These are phyloP conservation scores for Mortierella sp. DNA, from an alignment of 371 early-diverging fungal species.

Conservation along the genomic window DNA sequence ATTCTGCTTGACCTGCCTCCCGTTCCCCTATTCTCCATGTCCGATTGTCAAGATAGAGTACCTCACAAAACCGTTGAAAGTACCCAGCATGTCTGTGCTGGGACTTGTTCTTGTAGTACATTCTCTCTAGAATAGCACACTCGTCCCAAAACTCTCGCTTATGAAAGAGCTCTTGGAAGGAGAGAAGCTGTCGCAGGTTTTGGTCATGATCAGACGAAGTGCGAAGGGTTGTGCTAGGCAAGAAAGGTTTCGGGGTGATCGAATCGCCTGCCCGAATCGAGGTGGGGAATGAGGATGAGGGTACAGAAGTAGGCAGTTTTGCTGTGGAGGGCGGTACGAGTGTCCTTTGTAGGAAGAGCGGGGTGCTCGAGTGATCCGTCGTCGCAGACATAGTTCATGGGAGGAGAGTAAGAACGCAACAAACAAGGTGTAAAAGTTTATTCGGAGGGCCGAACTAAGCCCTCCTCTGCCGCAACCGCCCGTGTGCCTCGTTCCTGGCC, in stretches of 20 bases:
- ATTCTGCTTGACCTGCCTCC: too few species aligned
- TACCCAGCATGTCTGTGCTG: constrained; percentile 56
- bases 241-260: constrained; percentile 16
- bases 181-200: constrained; percentile 33
- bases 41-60: constrained; percentile 15
- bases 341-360: constrained; percentile 23
- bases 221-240: constrained; percentile 18
- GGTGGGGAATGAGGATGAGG: constrained; percentile 2
- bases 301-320: background rate
- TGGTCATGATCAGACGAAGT: constrained; percentile 19
- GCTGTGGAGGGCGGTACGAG: constrained; percentile 18
- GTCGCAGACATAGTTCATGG: background rate
- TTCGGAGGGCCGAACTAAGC: too few species aligned
- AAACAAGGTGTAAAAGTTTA: background rate
- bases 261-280: background rate
- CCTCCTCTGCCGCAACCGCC: constrained; percentile 26
- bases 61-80: constrained; percentile 56
- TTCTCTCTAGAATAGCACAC: constrained; percentile 44
- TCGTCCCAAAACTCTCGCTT: constrained; percentile 57
- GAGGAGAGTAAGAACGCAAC: background rate
- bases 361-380: constrained; percentile 6
- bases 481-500: constrained; percentile 21
- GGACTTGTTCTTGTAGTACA: constrained; percentile 61
- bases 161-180: constrained; percentile 43
- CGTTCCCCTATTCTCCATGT: too few species aligned